These are phyloP conservation scores for Mentha longifolia DNA, from an alignment of 257 asterid genomes.

Conservation along the genomic window DNA sequence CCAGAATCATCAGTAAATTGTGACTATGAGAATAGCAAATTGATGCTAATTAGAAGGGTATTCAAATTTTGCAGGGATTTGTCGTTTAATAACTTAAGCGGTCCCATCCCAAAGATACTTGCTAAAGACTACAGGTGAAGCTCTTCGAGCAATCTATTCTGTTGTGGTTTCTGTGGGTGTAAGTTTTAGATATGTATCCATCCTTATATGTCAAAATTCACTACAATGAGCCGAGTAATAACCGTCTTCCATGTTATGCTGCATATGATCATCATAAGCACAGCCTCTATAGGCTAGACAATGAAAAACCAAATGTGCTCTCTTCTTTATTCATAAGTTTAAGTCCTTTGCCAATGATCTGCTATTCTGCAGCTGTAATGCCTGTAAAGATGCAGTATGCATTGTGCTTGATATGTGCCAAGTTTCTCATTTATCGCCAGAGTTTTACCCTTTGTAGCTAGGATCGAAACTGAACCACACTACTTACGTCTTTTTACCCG, in stretches of 20 bases:
- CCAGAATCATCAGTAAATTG: conserved; percentile 21
- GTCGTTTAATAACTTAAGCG: conserved; percentile 85
- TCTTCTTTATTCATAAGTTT: background rate
- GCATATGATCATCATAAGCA: background rate
- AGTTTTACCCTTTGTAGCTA: background rate
- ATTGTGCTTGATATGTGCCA: background rate
- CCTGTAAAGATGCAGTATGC: background rate
- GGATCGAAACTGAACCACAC: background rate
- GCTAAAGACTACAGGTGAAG: conserved; percentile 92
- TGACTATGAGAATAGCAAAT: conserved; percentile 8
- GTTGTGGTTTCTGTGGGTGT: background rate
- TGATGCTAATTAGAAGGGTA: conserved; percentile 17
- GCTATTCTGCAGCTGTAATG: background rate
- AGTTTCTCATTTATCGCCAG: background rate
- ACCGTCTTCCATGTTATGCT: background rate
- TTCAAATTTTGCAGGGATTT: conserved; percentile 71
- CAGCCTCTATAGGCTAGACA: conserved; percentile 2
- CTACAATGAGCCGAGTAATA: background rate
- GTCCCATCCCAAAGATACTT: conserved; percentile 74
- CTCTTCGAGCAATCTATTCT: conserved; percentile 11
- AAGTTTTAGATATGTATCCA: background rate
- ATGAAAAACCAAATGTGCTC: background rate
- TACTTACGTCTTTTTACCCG: background rate
- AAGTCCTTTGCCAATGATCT: background rate
- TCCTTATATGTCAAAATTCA: background rate